Evolutionary conservation across 352 stramenopile species (phyloP), one percentile per base, ranked within the genome.

Genomic region (Pseudoperonospora humuli): DNA sequence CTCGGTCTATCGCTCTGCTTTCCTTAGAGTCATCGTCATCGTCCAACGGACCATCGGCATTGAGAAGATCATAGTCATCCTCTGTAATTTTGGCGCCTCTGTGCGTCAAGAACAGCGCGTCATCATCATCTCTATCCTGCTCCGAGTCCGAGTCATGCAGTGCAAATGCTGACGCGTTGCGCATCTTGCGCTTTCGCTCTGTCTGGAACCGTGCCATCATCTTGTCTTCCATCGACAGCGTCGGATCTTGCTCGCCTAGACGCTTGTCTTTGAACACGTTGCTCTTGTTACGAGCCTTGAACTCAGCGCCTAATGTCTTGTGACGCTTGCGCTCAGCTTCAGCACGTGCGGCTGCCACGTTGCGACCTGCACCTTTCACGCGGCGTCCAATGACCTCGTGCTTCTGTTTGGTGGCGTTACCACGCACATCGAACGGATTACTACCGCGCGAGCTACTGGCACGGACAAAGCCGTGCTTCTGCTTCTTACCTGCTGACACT

Each of bases 351-450:
- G 68, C 69, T 0, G 78, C 84, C 25, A 96, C 87, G 60, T 96
- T 93, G 27, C 87, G 83, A 18, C 74, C 77, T 46, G 88, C 67
- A 17, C 87, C 87, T 50, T 96, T 95, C 28, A 96, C 76, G 46
- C 75, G 79, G 15, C 84, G 76, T 18, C 88, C 88, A 18, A 96
- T 67, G 38, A 96, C 86, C 39, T 94, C 77, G 64, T 95, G 86
- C 59, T 96, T 96, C 50, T 85, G 84, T 24, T 56, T 56, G 25
- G 67, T 70, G 26, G 64, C 61, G 54, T 96, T 96, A 11, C 78
- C 66, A 39, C 85, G 84, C 41, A 87, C 79, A 50, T 96, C 87
- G 39, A 96, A 96, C 21, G 87, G 86, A 46, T 96, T 96, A n/a
- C 40, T 43, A 29, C 72, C 72, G 17, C 56, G 36, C 1, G 44